A percentile compares a stretch with the other conserved stretches of the same genome.
phyloP scores from a whole-genome alignment of 805 yeast genomes.

The Tetrapisispora namnaoensis region DNA sequence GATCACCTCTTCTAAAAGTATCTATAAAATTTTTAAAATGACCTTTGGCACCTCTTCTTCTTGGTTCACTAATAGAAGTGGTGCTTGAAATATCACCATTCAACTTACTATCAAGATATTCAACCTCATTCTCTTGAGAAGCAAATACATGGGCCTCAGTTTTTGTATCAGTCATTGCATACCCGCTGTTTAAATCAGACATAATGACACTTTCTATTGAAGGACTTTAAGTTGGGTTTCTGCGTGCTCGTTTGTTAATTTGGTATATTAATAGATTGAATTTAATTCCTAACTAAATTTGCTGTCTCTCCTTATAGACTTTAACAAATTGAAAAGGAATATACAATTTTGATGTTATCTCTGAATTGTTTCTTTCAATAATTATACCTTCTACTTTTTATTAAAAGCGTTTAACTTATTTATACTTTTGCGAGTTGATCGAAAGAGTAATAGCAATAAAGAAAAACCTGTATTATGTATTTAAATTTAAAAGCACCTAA shows the following conservation, averaged over 20 bases:
- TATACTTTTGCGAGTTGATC: too few species aligned
- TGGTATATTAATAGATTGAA: not conserved
- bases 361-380: not conserved
- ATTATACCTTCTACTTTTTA: too few species aligned
- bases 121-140: slow-evolving; percentile 4
- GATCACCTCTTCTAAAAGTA: slow-evolving; percentile 34
- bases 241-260: not conserved
- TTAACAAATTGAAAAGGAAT: not conserved
- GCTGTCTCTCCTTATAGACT: slow-evolving; percentile 1
- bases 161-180: slow-evolving; percentile 12
- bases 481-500: too few species aligned
- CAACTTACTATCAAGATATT: slow-evolving; percentile 3
- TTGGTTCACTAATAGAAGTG: not conserved
- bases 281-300: too few species aligned
- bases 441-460: too few species aligned
- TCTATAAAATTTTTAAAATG: slow-evolving; percentile 30
- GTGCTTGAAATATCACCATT: slow-evolving; percentile 1
- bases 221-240: too few species aligned
- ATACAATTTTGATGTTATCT: not conserved
- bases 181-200: slow-evolving; percentile 4
- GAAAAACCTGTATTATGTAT: too few species aligned
- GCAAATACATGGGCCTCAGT: slow-evolving; percentile 1
- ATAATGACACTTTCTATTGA: not conserved
- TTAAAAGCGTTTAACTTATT: not conserved
- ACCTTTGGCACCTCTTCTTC: not conserved